Conservation (phyloP, 2,329 filamentous ascomycete genomes). For the Penicillium palitans region DNA sequence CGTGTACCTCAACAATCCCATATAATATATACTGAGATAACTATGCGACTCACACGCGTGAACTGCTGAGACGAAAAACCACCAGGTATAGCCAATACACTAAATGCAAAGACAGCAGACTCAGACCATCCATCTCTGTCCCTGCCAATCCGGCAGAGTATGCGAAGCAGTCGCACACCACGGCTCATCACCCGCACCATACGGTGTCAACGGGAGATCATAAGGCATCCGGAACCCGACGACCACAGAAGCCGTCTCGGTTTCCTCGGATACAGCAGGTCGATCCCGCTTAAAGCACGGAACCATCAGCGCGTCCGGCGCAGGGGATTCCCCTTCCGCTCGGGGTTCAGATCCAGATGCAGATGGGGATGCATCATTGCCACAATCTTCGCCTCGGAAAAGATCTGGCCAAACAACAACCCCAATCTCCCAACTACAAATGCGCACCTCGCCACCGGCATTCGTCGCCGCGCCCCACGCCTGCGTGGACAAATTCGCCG, state of each 20-base stretch:
- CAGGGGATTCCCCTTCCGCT: neutral
- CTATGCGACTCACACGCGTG: no score
- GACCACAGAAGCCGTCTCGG: constrained; percentile 32
- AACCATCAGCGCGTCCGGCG: constrained; percentile 57
- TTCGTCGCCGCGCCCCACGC: constrained; percentile 74
- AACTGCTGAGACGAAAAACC: neutral
- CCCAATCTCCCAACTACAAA: constrained; percentile 81
- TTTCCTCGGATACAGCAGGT: constrained; percentile 38
- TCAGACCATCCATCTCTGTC: constrained; percentile 59
- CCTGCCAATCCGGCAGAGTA: constrained; percentile 60
- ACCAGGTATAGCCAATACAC: neutral
- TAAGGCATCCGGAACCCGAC: constrained; percentile 82
- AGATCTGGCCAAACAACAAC: constrained; percentile 77
- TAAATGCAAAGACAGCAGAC: constrained; percentile 25
- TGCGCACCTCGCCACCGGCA: constrained; percentile 61
- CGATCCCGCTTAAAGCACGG: constrained; percentile 65
- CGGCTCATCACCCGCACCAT: constrained; percentile 64
- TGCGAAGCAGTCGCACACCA: constrained; percentile 71
- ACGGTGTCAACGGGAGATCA: constrained; percentile 69
- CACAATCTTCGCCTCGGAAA: constrained; percentile 32
- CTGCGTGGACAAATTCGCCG: constrained; percentile 88
- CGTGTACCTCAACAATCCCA: neutral
- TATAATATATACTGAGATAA: neutral
- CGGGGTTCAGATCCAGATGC: neutral
- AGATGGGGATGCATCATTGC: neutral